These are phyloP conservation scores for Pythium scleroteichum DNA, from an alignment of 352 stramenopile genomes.

Conservation along the genomic window DNA sequence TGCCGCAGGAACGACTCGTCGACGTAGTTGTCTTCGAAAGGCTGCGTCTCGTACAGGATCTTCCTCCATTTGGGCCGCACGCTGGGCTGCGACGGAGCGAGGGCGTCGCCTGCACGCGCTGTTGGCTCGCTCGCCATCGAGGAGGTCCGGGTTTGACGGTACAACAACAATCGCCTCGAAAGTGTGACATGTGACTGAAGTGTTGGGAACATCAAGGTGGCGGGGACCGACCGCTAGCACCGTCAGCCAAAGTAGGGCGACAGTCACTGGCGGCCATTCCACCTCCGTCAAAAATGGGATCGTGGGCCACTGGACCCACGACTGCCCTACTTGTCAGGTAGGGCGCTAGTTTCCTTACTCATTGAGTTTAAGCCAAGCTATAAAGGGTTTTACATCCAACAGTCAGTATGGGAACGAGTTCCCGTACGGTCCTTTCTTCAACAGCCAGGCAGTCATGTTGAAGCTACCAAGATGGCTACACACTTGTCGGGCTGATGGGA, in stretches of 20 bases:
- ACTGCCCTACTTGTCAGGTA: constrained; percentile 84
- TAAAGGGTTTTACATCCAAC: background rate
- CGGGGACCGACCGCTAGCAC: constrained; percentile 30
- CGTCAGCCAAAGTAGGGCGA: constrained; percentile 38
- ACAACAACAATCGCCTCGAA: constrained; percentile 13
- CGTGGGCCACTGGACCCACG: constrained; percentile 44
- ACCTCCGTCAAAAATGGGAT: constrained; percentile 80
- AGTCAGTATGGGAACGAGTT: constrained; percentile 1
- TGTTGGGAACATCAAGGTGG: too few species aligned
- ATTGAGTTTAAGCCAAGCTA: constrained; percentile 89
- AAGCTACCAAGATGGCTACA: too few species aligned
- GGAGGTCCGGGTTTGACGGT: background rate
- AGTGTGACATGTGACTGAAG: background rate
- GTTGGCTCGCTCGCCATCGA: background rate
- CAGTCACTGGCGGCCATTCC: constrained; percentile 62
- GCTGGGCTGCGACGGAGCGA: background rate
- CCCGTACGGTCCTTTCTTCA: constrained; percentile 23
- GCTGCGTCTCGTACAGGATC: constrained; percentile 87
- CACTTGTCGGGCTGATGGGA: too few species aligned
- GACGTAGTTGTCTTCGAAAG: constrained; percentile 91
- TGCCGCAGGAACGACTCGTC: constrained; percentile 89
- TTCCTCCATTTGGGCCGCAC: constrained; percentile 68
- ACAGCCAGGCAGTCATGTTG: too few species aligned
- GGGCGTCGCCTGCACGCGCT: too few species aligned
- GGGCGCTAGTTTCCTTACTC: constrained; percentile 91